Evolutionary conservation across 768 basidiomycete species (phyloP).

Genomic region (Trametes punicea): DNA sequence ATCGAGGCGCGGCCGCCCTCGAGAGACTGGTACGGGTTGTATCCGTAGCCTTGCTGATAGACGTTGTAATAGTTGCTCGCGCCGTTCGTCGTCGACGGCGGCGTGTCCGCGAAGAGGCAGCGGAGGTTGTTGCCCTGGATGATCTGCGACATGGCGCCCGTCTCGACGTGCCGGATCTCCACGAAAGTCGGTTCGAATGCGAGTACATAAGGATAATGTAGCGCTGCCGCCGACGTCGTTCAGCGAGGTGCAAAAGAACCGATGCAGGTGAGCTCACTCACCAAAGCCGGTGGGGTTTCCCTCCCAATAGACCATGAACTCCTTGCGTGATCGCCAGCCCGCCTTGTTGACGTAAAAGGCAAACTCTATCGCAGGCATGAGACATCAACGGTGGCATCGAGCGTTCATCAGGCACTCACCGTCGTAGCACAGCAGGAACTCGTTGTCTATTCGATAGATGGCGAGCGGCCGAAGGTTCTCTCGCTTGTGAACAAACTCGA

Average conservation of each 20-base stretch:
- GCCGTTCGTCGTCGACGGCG: slow-evolving; percentile 75
- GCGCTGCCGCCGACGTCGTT: slow-evolving; percentile 52
- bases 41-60: slow-evolving; percentile 32
- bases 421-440: slow-evolving; percentile 96
- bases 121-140: slow-evolving; percentile 91
- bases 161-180: slow-evolving; percentile 94
- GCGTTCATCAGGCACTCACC: slow-evolving; percentile 48
- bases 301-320: slow-evolving; percentile 98
- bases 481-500: slow-evolving; percentile 90
- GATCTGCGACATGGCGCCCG: slow-evolving; percentile 87
- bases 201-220: slow-evolving; percentile 94
- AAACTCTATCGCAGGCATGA: slow-evolving; percentile 63
- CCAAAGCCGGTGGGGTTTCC: slow-evolving; percentile 92
- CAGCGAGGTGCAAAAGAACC: neutral
- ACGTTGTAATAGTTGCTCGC: slow-evolving; percentile 38
- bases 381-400: neutral
- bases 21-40: slow-evolving; percentile 32
- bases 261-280: slow-evolving; percentile 45
- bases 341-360: slow-evolving; percentile 99
- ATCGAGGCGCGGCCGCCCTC: slow-evolving; percentile 28
- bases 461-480: slow-evolving; percentile 87
- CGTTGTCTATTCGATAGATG: slow-evolving; percentile 94
- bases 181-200: slow-evolving; percentile 97
- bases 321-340: slow-evolving; percentile 83
- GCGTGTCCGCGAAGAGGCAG: slow-evolving; percentile 90